Evolutionary conservation across 768 basidiomycete species (phyloP).

Genomic region (Boletus barrowsii): DNA sequence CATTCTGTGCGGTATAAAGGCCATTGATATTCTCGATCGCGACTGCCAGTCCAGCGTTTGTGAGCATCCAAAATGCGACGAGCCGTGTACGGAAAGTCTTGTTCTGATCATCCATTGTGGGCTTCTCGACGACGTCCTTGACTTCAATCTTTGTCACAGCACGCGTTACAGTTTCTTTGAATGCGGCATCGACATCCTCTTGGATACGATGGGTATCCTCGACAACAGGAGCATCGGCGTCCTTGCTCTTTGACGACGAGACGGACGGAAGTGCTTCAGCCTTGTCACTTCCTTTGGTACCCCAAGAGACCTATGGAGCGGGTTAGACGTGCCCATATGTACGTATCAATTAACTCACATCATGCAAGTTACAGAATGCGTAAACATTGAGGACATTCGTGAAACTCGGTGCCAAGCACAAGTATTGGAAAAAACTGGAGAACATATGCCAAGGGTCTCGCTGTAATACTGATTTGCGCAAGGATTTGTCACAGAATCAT

Average conservation of each 20-base stretch:
- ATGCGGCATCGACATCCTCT: constrained; percentile 86
- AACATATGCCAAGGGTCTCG: constrained; percentile 99
- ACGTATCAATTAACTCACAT: constrained; percentile 44
- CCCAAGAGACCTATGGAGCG: constrained; percentile 72
- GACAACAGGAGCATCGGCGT: constrained; percentile 71
- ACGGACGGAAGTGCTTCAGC: constrained; percentile 89
- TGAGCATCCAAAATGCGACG: constrained; percentile 78
- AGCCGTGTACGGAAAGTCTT: constrained; percentile 91
- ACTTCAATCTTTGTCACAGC: constrained; percentile 73
- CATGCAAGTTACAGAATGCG: constrained; percentile 95
- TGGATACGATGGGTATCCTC: constrained; percentile 81
- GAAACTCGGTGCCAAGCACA: constrained; percentile 88
- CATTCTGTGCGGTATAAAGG: constrained; percentile 39
- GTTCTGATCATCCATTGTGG: constrained; percentile 85
- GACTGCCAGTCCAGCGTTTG: constrained; percentile 67
- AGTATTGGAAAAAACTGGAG: constrained; percentile 88
- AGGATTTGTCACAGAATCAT: not conserved
- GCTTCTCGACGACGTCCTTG: constrained; percentile 70
- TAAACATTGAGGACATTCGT: constrained; percentile 95
- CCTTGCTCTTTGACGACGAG: constrained; percentile 78
- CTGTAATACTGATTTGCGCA: constrained; percentile 36
- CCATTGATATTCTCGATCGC: constrained; percentile 77
- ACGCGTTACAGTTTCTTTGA: constrained; percentile 88
- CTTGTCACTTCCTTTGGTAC: constrained; percentile 94
- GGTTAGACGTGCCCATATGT: not conserved